Evolutionary conservation across 164 flowering plant species (phyloP), one percentile per base, ranked within the genome.

Genomic region (Liriodendron chinense): DNA sequence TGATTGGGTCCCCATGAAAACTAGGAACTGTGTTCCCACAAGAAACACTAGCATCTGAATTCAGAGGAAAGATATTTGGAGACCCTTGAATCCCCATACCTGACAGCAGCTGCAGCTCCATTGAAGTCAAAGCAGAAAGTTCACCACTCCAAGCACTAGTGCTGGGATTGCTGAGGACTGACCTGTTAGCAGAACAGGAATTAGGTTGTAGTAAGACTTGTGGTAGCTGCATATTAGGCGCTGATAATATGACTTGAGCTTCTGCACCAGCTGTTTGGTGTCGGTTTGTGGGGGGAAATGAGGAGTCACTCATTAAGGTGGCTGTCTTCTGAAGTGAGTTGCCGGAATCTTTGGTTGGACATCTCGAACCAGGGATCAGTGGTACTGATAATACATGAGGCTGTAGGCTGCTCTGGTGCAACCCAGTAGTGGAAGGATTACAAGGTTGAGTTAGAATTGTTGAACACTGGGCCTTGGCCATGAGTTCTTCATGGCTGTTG

Each of bases 41-140:
- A 76, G 81, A 50, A 53, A 47, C 49, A 62, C 18, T 26, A 70
- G 71, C 26, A 9, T 78, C 59, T 63, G 59, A 65, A 18, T 65
- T 75, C 73, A 77, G 65, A 68, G 84, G 68, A 72, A 75, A 72
- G 7, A 74, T 61, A 69, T 57, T 65, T 49, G 75, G 68, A 57
- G 81, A 66, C 70, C 70, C 80, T 57, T 77, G 82, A 34, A 66
- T 70, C 24, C 67, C 57, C 66, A 71, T 68, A 64, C 81, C 83
- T 28, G 89, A 80, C 21, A 78, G 77, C 16, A 85, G 74, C 47
- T 71, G 72, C 47, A 72, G 82, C 77, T 86, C 88, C n/a, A 82
- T 69, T 24, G 86, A 81, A 72, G 84, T 76, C 79, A 83, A 70
- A 62, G 76, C 49, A 1, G 89, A 87, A 81, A 68, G 78, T 28